These are phyloP conservation scores for Botryosphaeria dothidea DNA, from an alignment of 2,329 filamentous ascomycete genomes.

Conservation along the genomic window DNA sequence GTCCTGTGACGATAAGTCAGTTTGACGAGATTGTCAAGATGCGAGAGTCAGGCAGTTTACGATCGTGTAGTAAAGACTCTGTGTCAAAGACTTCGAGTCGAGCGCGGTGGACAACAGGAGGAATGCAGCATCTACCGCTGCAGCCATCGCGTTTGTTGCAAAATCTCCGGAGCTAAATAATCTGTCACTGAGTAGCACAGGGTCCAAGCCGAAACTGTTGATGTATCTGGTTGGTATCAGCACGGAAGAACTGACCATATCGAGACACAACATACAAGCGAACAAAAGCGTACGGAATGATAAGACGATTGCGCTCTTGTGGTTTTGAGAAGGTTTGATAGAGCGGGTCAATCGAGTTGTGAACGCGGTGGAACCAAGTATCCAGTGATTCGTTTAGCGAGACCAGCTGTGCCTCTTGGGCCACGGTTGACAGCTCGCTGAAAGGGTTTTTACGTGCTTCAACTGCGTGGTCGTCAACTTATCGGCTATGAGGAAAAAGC, in stretches of 20 bases:
- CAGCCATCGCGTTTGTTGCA: neutral
- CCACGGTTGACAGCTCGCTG: neutral
- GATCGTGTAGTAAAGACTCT: neutral
- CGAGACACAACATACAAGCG: neutral
- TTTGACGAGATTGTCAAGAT: neutral
- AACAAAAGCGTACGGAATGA: neutral
- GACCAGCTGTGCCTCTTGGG: neutral
- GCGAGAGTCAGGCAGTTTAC: neutral
- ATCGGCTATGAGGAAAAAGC: neutral
- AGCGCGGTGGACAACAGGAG: neutral
- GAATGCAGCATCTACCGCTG: neutral
- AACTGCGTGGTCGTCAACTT: neutral
- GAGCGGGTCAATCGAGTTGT: neutral
- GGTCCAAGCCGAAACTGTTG: neutral
- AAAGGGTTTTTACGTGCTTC: neutral
- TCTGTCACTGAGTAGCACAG: neutral
- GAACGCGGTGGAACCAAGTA: neutral
- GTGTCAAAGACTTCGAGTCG: neutral
- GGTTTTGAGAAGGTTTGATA: constrained; percentile 1
- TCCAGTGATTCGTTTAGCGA: neutral
- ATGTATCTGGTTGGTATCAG: neutral
- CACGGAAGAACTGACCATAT: too few species aligned
- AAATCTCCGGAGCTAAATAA: neutral
- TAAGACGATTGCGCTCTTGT: neutral
- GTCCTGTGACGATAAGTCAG: neutral